Base-by-base conservation (phyloP, 345 rosid genomes). In the Euclidium syriacum region DNA sequence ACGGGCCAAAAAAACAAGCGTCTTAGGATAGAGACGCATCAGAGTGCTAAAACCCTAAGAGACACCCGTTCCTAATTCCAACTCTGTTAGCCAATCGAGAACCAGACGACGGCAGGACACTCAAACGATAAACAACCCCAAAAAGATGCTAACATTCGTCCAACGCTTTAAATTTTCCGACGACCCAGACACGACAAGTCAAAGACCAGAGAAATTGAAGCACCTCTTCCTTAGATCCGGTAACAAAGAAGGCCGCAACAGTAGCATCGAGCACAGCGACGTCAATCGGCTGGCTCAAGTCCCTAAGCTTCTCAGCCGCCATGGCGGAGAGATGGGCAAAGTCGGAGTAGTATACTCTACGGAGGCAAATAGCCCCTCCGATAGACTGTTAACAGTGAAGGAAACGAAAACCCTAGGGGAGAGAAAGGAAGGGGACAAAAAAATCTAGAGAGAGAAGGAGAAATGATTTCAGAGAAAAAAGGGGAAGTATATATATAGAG, bases 211-310 rank as follows among this genome's bases (percentile, higher is more conserved):
- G 41, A 72, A 65, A 65, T 49, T 34, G 66, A 64, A 57, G n/a
- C 18, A 95, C 99, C 97, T 95, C 99, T 41, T 90, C 95, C 48
- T 95, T 95, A 76, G 99, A 95, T 95, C 99, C 98, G 65, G 99
- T 95, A 75, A 96, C 99, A n/a, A 90, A 95, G 81, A 95, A 95
- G 63, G 99, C 99, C 38, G 95, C 90, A 58, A 95, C 98, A 49
- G 99, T 95, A 27, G 96, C 96, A 65, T 95, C 96, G 64, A 90
- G 98, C 63, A 90, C 64, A 61, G 69, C 72, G 55, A 90, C 99
- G 78, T 95, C 98, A 70, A 95, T 88, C 62, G 96, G 90, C 75
- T 83, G 86, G 69, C 92, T 90, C 81, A 95, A 86, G 80, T 95
- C 95, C 61, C 96, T 68, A 44, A 95, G 87, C 77, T 83, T 90